Evolutionary conservation across 2,329 filamentous ascomycete species (phyloP), one percentile per base, ranked within the genome.

Genomic region (Fusarium euwallaceae): DNA sequence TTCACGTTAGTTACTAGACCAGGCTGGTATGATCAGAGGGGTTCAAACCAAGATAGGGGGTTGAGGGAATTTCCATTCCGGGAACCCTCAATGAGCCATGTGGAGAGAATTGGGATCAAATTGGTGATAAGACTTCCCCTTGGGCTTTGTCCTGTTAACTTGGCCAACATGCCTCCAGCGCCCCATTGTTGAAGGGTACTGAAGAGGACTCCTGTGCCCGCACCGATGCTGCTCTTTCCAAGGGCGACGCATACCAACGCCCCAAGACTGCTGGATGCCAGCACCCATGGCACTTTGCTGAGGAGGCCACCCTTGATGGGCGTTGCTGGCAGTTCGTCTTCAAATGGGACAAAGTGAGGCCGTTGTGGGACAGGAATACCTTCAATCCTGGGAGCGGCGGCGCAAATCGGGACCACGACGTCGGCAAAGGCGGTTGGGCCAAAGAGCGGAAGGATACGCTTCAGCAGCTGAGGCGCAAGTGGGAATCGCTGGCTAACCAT

Each of bases 331-430:
- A 61, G 59, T 45, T 61, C 59, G 5, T 61, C 59, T 22, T 61
- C 37, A 34, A 61, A 61, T 4, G 59, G 59, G 32, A 36, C 59
- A 48, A 61, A 61, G 39, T 45, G 59, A 61, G 59, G 24, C 4
- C 59, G 59, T 27, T 61, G 6, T 22, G 59, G 59, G 17, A 61
- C 39, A 20, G 59, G 59, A 48, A 61, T 48, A 32, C 39, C 39
- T 22, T 61, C 39, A 9, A 61, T 48, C 22, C 27, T 29, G 3
- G 59, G 16, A 17, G 59, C 59, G 6, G 9, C 59, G 12, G 24
- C n/a, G 37, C 59, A 61, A 14, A 59, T 59, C 12, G 51, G 51
- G 51, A 34, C n/a, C 27, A 56, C 51, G 17, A 56, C 17, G 27
- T 56, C 51, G 24, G 17, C 51, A 56, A 56, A 56, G 29, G 51